Percentiles rank a stretch among this genome's conserved stretches.
Conservation (phyloP, 768 basidiomycete genomes). For the Dioszegia hungarica region DNA sequence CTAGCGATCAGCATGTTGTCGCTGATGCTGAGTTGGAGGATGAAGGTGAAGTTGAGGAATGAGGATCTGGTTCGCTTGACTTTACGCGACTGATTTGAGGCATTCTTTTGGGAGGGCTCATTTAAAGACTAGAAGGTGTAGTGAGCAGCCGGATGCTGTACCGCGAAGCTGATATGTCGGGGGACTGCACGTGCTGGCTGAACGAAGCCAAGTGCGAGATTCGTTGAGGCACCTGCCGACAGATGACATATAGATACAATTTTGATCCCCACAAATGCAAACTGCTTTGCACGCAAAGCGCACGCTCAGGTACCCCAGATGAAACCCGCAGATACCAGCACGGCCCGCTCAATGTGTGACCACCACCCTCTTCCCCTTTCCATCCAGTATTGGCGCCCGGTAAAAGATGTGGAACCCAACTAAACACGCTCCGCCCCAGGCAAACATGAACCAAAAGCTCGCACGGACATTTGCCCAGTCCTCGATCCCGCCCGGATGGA, state of each 20-base stretch:
- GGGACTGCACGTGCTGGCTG: no score
- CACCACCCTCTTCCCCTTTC: background rate
- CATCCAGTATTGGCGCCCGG: slow-evolving; percentile 6
- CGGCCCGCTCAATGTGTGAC: slow-evolving; percentile 9
- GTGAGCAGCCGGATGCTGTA: no score
- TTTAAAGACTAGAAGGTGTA: no score
- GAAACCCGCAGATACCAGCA: no score
- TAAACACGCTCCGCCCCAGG: slow-evolving; percentile 18
- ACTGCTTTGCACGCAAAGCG: no score
- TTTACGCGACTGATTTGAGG: slow-evolving; percentile 4
- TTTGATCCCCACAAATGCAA: no score
- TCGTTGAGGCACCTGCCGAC: no score
- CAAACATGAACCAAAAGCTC: slow-evolving; percentile 24
- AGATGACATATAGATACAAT: no score
- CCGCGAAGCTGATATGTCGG: no score
- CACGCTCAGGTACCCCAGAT: no score
- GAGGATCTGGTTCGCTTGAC: background rate
- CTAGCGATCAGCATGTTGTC: background rate
- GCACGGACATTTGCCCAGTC: slow-evolving; percentile 22
- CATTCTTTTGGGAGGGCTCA: no score
- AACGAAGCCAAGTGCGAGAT: no score
- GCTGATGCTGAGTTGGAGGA: background rate
- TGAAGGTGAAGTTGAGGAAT: background rate
- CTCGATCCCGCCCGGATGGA: slow-evolving; percentile 14
- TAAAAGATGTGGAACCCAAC: slow-evolving; percentile 23